Conservation (phyloP, 2,329 filamentous ascomycete genomes). For the Fusarium caatingaense region DNA sequence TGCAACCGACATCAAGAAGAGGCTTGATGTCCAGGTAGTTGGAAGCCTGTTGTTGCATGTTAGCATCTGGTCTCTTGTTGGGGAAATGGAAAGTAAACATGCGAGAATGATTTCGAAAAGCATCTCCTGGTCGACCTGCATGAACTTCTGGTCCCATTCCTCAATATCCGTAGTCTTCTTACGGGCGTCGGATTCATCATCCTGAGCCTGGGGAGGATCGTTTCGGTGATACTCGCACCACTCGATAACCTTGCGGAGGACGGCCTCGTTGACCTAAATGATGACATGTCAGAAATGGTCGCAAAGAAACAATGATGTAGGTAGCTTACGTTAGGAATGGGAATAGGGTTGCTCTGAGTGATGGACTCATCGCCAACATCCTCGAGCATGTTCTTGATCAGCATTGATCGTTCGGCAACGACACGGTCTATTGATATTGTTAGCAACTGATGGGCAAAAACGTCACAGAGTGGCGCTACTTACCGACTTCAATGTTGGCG, state of each 20-base stretch:
- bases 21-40: conserved; percentile 99
- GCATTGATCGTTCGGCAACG: conserved; percentile 89
- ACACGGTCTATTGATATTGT: conserved; percentile 70
- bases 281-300: conserved; percentile 31
- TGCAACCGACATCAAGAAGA: conserved; percentile 96
- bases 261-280: conserved; percentile 86
- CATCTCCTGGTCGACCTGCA: conserved; percentile 99
- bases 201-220: conserved; percentile 82
- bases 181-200: conserved; percentile 92
- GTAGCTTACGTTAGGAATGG: conserved; percentile 81
- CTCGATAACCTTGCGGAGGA: conserved; percentile 95
- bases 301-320: conserved; percentile 8
- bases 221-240: conserved; percentile 97
- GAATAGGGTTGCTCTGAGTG: conserved; percentile 74
- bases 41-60: conserved; percentile 72
- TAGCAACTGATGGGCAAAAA: conserved; percentile 23
- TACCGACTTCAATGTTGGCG: conserved; percentile 60
- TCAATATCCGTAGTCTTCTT: conserved; percentile 99
- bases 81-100: conserved; percentile 52
- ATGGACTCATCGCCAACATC: conserved; percentile 79
- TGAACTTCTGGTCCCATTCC: conserved; percentile 99
- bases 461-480: conserved; percentile 44
- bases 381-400: conserved; percentile 99
- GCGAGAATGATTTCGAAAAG: conserved; percentile 98
- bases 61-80: conserved; percentile 22